Evolutionary conservation across 257 asterid genomes (phyloP), one percentile per base, ranked within the genome.

Genomic region (Solanum lycopersicoides): DNA sequence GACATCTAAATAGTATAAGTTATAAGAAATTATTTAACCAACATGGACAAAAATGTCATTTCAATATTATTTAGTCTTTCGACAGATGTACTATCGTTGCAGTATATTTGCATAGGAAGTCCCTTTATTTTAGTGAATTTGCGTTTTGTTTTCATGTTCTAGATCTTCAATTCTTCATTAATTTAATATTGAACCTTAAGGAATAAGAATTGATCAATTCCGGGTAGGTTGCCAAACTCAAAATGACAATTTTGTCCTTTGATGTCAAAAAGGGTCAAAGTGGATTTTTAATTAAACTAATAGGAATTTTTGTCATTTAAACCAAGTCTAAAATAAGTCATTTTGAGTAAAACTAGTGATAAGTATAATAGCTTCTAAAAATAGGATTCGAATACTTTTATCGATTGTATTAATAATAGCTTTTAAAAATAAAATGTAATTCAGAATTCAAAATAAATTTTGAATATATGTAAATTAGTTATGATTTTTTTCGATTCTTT

Each of bases 161-260:
- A 84, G 86, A 90, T 83, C 59, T 84, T 85, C 87, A 12, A 5
- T 11, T 86, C 45, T 86, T 85, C 85, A 16, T 16, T 16, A 42
- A 35, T 75, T 53, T 16, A 45, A n/a, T 63, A 23, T 59, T 23
- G 25, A 69, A 42, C 85, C 74, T 79, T 47, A 28, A 15, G 72
- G 30, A 65, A 65, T 65, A 68, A 56, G 75, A 37, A 45, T 45
- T 47, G 87, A 73, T 86, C 89, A 56, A 41, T 37, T 25, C 34
- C 20, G 69, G 68, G 87, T 65, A 83, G 82, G 90, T 86, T 83
- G 76, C 59, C 32, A 56, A 14, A 37, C 16, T 3, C 7, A 71
- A 74, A 72, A 86, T 91, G 90, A 90, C 94, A 39, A 5, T 59
- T 90, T 84, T 88, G 53, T 82, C 93, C 92, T 69, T 68, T 76